phyloP scores from a whole-genome alignment of 164 flowering plant genomes.

The Magnolia kwangsiensis region DNA sequence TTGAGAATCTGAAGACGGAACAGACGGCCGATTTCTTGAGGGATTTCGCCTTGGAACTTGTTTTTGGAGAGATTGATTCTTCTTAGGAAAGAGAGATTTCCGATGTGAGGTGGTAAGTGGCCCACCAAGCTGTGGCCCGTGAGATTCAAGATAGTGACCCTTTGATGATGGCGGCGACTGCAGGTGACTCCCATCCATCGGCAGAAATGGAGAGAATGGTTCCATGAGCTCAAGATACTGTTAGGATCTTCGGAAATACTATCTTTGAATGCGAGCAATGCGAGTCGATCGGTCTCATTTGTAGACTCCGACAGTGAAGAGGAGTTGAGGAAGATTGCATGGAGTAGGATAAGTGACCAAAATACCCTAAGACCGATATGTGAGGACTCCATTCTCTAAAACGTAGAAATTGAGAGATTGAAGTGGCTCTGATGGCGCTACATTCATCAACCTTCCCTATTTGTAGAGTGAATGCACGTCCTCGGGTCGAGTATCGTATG shows the following conservation, averaged over 20 bases:
- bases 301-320: no score
- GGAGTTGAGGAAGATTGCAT: no score
- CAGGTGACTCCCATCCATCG: constrained; percentile 18
- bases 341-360: no score
- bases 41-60: constrained; percentile 27
- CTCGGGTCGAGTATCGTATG: no score
- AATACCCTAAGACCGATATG: no score
- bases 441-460: no score
- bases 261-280: constrained; percentile 14
- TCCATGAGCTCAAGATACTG: constrained; percentile 15
- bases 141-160: constrained; percentile 30
- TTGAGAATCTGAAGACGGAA: constrained; percentile 26
- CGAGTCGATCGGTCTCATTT: constrained; percentile 8
- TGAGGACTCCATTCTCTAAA: no score
- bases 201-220: constrained; percentile 12
- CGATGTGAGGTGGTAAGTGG: constrained; percentile 32
- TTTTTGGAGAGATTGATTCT: constrained; percentile 34
- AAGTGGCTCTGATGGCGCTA: no score
- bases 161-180: constrained; percentile 4
- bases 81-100: constrained; percentile 39
- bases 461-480: no score
- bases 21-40: constrained; percentile 28
- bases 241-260: constrained; percentile 10
- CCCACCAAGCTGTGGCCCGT: constrained; percentile 19
- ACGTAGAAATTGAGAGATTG: no score